phyloP scores from a whole-genome alignment of 2,329 filamentous ascomycete genomes.

The Diaporthe australafricana region DNA sequence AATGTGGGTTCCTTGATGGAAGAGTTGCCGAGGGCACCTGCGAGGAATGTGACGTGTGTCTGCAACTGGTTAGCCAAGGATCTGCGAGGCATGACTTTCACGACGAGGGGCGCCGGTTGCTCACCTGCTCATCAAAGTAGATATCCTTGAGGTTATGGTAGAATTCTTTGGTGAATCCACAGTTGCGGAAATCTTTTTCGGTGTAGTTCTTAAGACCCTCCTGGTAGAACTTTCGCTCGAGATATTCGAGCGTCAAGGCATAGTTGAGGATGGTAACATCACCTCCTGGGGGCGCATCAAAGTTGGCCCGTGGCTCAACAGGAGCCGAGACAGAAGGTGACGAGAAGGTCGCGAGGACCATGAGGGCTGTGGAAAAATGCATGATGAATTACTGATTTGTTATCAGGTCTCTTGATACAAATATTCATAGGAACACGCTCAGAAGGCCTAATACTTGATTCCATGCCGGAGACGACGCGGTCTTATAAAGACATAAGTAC shows the following conservation, averaged over 20 bases:
- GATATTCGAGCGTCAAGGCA: conserved; percentile 63
- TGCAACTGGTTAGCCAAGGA: conserved; percentile 29
- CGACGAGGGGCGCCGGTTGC: not conserved
- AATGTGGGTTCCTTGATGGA: conserved; percentile 68
- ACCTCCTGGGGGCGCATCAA: conserved; percentile 39
- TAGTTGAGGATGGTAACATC: conserved; percentile 56
- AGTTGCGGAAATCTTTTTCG: conserved; percentile 7
- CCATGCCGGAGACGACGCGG: not conserved
- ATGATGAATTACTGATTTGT: not conserved
- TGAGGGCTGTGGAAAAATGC: not conserved
- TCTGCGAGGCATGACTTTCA: not conserved
- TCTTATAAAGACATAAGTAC: not conserved
- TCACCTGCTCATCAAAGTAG: conserved; percentile 61
- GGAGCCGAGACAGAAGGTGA: not conserved
- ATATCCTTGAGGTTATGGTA: conserved; percentile 70
- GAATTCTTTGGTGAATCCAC: conserved; percentile 50
- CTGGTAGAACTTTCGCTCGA: conserved; percentile 73
- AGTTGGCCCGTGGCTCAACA: conserved; percentile 35
- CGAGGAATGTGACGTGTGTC: conserved; percentile 68
- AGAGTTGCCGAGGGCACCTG: conserved; percentile 58
- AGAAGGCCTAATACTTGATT: not conserved
- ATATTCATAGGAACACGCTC: not conserved
- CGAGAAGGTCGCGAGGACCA: conserved; percentile 12
- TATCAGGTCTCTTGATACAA: not conserved
- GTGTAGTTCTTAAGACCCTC: conserved; percentile 69